Evolutionary conservation across 2,329 filamentous ascomycete genomes (phyloP).

Genomic region (Fusarium pseudograminearum): DNA sequence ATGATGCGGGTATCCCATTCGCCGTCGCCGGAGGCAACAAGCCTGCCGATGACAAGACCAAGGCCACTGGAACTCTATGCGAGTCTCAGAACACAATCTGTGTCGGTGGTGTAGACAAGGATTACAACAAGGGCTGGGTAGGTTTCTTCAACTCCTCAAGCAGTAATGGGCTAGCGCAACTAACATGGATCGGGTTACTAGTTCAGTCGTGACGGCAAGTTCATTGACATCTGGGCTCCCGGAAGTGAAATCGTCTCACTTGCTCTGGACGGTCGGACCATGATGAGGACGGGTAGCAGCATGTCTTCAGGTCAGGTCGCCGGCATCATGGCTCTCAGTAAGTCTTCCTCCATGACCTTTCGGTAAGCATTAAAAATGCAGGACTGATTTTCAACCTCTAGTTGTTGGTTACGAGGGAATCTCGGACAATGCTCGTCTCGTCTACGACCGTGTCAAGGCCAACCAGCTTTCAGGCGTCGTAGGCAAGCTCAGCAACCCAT

Average conservation of each 20-base stretch:
- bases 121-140: slow-evolving; percentile 12
- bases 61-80: slow-evolving; percentile 10
- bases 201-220: slow-evolving; percentile 9
- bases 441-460: slow-evolving; percentile 11
- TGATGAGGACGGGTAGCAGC: slow-evolving; percentile 9
- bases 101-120: slow-evolving; percentile 8
- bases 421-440: slow-evolving; percentile 10
- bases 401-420: slow-evolving; percentile 7
- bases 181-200: slow-evolving; percentile 8
- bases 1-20: slow-evolving; percentile 8
- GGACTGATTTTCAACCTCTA: slow-evolving; percentile 7
- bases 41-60: neutral
- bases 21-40: slow-evolving; percentile 12
- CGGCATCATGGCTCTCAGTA: slow-evolving; percentile 16
- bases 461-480: slow-evolving; percentile 8
- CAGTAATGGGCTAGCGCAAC: neutral
- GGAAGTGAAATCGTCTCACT: slow-evolving; percentile 8
- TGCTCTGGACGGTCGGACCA: slow-evolving; percentile 1
- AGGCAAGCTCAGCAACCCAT: slow-evolving; percentile 8
- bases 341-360: slow-evolving; percentile 1
- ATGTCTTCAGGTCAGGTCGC: slow-evolving; percentile 14
- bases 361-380: neutral
- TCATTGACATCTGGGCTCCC: slow-evolving; percentile 7
- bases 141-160: neutral
- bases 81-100: slow-evolving; percentile 10